Evolutionary conservation across 176 grass and related monocot genomes (phyloP).

Genomic region (Chloris gayana): DNA sequence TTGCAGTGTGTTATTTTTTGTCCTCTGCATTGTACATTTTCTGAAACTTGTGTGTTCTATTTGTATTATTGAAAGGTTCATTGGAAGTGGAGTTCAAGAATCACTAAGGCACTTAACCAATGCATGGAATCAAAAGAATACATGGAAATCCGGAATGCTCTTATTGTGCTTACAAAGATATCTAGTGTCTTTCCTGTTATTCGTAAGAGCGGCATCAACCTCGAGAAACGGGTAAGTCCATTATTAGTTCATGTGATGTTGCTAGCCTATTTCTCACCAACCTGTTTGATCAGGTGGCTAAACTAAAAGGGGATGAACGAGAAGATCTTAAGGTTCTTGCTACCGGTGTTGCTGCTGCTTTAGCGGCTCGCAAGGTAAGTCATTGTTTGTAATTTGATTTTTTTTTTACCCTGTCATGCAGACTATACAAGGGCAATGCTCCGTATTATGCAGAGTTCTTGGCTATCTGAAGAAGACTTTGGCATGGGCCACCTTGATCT

Average conservation of each 20-base stretch:
- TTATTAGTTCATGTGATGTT: slow-evolving; percentile 20
- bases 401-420: background rate
- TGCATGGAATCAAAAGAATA: slow-evolving; percentile 99
- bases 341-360: slow-evolving; percentile 89
- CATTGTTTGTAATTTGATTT: slow-evolving; percentile 26
- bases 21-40: slow-evolving; percentile 7
- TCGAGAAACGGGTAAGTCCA: slow-evolving; percentile 79
- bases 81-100: slow-evolving; percentile 92
- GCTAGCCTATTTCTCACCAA: slow-evolving; percentile 25
- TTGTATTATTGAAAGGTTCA: slow-evolving; percentile 70
- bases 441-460: slow-evolving; percentile 73
- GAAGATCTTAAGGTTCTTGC: slow-evolving; percentile 98
- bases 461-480: slow-evolving; percentile 99
- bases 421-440: background rate
- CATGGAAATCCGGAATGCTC: slow-evolving; percentile 97
- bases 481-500: slow-evolving; percentile 86
- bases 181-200: slow-evolving; percentile 86
- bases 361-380: slow-evolving; percentile 92
- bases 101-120: slow-evolving; percentile 84
- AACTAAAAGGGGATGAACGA: slow-evolving; percentile 92
- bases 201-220: slow-evolving; percentile 88
- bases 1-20: background rate
- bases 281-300: slow-evolving; percentile 63
- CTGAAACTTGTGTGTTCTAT: slow-evolving; percentile 6
- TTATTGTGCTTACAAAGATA: slow-evolving; percentile 96